Conservation (phyloP, 2,329 filamentous ascomycete species). For the Epichloe scottii region DNA sequence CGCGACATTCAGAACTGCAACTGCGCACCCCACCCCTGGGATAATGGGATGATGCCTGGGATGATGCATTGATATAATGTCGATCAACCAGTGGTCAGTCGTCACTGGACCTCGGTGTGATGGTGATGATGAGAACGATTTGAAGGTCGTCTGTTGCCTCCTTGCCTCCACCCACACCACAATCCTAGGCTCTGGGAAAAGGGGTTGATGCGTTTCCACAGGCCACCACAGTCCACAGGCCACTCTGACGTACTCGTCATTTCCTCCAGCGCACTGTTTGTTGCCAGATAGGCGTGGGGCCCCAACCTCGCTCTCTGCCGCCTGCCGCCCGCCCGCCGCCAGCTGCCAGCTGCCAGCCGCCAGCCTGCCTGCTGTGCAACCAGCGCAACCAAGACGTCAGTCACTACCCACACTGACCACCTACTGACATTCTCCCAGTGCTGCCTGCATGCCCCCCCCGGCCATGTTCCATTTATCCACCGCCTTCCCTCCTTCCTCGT, state of each 20-base stretch:
- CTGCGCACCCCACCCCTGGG: too few species aligned
- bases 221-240: neutral
- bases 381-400: neutral
- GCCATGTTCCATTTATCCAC: slow-evolving; percentile 1
- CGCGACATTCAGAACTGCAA: too few species aligned
- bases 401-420: too few species aligned
- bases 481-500: neutral
- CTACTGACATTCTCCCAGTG: neutral
- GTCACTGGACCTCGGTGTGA: neutral
- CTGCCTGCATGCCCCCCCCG: neutral
- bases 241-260: neutral
- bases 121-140: neutral
- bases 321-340: neutral
- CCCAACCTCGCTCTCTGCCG: neutral
- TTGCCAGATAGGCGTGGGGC: neutral
- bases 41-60: too few species aligned
- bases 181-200: neutral
- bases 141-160: neutral
- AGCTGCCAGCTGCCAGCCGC: neutral
- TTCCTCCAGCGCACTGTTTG: neutral
- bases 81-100: neutral
- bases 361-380: neutral
- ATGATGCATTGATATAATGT: too few species aligned
- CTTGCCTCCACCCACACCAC: neutral
- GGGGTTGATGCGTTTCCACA: neutral